phyloP scores from a whole-genome alignment of 2,329 filamentous ascomycete genomes.

The Lecanosticta acicola region DNA sequence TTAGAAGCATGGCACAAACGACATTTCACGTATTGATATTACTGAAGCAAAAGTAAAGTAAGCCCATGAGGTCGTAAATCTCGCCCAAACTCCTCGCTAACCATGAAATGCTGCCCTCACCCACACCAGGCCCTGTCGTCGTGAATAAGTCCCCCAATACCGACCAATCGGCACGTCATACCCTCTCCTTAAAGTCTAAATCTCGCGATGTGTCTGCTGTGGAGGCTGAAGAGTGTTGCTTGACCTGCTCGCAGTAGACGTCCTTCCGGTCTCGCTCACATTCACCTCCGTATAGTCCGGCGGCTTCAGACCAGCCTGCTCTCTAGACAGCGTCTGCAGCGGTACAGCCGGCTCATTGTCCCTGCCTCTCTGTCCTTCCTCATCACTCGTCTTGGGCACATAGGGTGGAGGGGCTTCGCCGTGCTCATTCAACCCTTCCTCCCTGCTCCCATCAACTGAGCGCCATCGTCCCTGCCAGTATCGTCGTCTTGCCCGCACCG shows the following conservation, averaged over 20 bases:
- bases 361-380: constrained; percentile 7
- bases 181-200: too few species aligned
- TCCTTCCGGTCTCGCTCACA: not conserved
- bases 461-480: constrained; percentile 25
- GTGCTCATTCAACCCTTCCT: constrained; percentile 58
- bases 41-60: too few species aligned
- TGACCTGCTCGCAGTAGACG: not conserved
- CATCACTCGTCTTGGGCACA: constrained; percentile 31
- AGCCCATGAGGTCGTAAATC: not conserved
- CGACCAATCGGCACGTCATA: too few species aligned
- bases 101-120: not conserved
- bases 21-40: too few species aligned
- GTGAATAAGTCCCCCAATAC: too few species aligned
- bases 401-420: constrained; percentile 64
- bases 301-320: constrained; percentile 35
- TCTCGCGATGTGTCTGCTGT: not conserved
- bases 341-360: constrained; percentile 31
- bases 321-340: constrained; percentile 35
- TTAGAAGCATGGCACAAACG: too few species aligned
- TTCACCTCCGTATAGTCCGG: constrained; percentile 37
- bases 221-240: not conserved
- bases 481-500: constrained; percentile 20
- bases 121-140: too few species aligned
- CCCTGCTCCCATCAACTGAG: constrained; percentile 20
- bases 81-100: not conserved